A percentile compares a stretch with the other conserved stretches of the same genome.
Evolutionary conservation across 2,329 filamentous ascomycete species (phyloP).

Genomic region (Alternaria sp.): DNA sequence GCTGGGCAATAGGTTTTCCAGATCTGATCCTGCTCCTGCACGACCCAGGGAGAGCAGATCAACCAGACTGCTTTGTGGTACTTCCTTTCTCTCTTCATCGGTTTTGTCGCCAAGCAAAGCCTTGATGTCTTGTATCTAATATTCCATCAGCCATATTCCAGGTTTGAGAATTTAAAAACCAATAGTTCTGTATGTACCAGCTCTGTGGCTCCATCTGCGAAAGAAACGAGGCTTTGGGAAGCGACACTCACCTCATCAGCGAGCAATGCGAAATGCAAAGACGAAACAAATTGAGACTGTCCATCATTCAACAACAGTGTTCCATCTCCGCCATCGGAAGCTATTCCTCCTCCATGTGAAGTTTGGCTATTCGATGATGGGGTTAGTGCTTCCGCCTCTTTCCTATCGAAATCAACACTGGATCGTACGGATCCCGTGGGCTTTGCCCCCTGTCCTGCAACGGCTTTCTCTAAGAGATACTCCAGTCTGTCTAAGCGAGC

Average conservation of each 20-base stretch:
- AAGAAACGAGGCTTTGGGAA: background rate
- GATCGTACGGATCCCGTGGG: conserved; percentile 26
- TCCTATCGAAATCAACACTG: conserved; percentile 30
- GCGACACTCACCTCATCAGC: conserved; percentile 47
- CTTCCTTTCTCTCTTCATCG: conserved; percentile 41
- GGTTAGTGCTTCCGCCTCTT: conserved; percentile 35
- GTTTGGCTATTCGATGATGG: conserved; percentile 47
- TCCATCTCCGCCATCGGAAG: conserved; percentile 48
- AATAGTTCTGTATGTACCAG: background rate
- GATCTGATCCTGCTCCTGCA: conserved; percentile 36
- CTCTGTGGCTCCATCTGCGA: background rate
- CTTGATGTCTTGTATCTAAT: conserved; percentile 52
- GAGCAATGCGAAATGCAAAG: conserved; percentile 51
- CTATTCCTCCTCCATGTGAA: conserved; percentile 46
- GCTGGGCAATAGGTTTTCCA: conserved; percentile 42
- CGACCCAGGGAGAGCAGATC: conserved; percentile 46
- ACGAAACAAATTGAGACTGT: conserved; percentile 52
- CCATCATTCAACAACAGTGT: conserved; percentile 50
- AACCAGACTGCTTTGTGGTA: conserved; percentile 43
- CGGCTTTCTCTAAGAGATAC: conserved; percentile 46
- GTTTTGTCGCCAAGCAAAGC: conserved; percentile 45
- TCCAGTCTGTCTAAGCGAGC: conserved; percentile 50
- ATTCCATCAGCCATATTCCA: conserved; percentile 1
- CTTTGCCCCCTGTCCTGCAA: conserved; percentile 31
- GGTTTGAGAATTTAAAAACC: background rate